Base-by-base conservation (phyloP, 1,139 yeast species). In the Kodamaea suecica region DNA sequence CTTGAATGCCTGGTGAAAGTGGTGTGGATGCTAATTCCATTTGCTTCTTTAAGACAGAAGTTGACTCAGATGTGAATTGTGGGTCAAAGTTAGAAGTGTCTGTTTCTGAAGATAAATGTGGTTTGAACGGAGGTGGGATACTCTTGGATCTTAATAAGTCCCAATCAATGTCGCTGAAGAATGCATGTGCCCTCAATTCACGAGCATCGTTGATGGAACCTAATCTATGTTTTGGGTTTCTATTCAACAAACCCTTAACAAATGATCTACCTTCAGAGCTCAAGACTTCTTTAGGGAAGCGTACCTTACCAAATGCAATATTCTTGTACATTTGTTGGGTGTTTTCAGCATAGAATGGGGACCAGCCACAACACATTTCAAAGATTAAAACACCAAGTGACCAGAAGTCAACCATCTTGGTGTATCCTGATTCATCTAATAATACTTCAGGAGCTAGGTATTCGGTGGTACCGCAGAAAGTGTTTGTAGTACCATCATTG, bases 271-370 rank as follows among this genome's bases (percentile, higher is more conserved):
- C 97, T 55, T 88, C 96, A 5, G 86, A 75, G 37, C 95, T 84
- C 40, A 92, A 69, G 9, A 92, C 94, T 55, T 92, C 97, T 57
- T 90, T 87, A 30, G 98, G 98, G 62, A 92, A 92, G 52, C 95
- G 75, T 20, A 92, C 97, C 59, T 92, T 92, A 43, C 98, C 97
- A 64, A 88, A 92, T 3, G 97, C 97, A 64, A 92, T 92, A 62
- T 92, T 92, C 65, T 90, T 90, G 67, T 92, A 92, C 97, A 92
- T 92, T 62, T 90, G 96, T 66, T 92, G 97, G 35, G 95, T 87
- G 57, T 86, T 92, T 44, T 90, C 97, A 28, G 97, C 97, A 55
- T 87, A 90, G 59, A 92, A 92, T 36, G 98, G 98, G n/a, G 95
- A 84, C 97, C 97, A 92, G 28, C 98, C 98, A 64, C 97, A 92